Conservation (phyloP, 1,284 basidiomycete species). For the Boletus calvinii region DNA sequence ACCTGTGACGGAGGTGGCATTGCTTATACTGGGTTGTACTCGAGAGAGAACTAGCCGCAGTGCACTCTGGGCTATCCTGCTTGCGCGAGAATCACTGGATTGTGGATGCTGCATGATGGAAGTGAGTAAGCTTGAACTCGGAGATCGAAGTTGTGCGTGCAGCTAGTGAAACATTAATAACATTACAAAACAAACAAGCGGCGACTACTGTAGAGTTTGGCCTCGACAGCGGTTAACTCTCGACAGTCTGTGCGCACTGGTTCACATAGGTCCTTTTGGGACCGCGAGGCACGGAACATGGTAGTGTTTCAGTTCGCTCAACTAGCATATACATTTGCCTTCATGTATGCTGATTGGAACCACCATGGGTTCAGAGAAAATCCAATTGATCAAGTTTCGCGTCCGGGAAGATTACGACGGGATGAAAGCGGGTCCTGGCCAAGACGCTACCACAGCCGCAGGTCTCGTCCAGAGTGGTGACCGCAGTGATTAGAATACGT, state of each 20-base stretch:
- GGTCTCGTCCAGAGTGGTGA: slow-evolving; percentile 14
- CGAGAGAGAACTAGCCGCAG: slow-evolving; percentile 21
- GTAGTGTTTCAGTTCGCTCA: too few relatives aligned
- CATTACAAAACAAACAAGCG: too few relatives aligned
- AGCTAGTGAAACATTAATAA: too few relatives aligned
- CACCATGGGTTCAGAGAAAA: too few relatives aligned
- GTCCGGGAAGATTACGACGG: not conserved
- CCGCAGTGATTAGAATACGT: slow-evolving; percentile 22
- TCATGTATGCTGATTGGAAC: too few relatives aligned
- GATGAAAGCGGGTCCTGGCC: not conserved
- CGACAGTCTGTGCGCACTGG: too few relatives aligned
- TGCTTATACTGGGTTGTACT: slow-evolving; percentile 6
- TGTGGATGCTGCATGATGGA: slow-evolving; percentile 6
- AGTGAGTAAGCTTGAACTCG: not conserved
- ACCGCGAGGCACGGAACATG: too few relatives aligned
- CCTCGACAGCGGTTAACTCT: too few relatives aligned
- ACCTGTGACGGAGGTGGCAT: not conserved
- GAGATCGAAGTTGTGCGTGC: too few relatives aligned
- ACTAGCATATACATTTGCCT: too few relatives aligned
- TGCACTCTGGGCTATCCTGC: slow-evolving; percentile 1
- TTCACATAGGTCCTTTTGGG: too few relatives aligned
- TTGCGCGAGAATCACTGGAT: not conserved
- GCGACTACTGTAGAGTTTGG: too few relatives aligned
- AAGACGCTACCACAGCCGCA: slow-evolving; percentile 6
- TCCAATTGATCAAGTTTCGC: slow-evolving; percentile 3